These are phyloP conservation scores for Colletotrichum truncatum DNA, from an alignment of 2,329 filamentous ascomycete genomes.

Conservation along the genomic window DNA sequence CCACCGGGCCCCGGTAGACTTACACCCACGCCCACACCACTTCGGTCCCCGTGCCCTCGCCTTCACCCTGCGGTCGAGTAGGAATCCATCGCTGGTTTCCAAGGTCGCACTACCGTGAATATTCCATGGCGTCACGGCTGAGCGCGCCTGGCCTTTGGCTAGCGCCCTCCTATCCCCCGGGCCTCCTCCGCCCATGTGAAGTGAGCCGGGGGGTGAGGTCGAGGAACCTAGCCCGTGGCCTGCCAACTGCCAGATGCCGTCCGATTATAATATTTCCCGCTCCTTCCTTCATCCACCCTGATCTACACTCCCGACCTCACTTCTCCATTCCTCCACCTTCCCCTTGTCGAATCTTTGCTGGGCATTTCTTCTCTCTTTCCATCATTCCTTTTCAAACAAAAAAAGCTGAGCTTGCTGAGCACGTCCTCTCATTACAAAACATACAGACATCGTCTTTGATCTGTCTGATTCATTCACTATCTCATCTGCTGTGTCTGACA, in stretches of 20 bases:
- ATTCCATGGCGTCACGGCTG: slow-evolving; percentile 28
- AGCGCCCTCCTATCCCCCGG: slow-evolving; percentile 15
- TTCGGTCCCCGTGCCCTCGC: neutral
- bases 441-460: slow-evolving; percentile 34
- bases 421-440: slow-evolving; percentile 45
- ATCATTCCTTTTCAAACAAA: slow-evolving; percentile 25
- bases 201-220: slow-evolving; percentile 4
- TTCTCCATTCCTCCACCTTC: slow-evolving; percentile 34
- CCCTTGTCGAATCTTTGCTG: slow-evolving; percentile 23
- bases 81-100: slow-evolving; percentile 4
- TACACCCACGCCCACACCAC: slow-evolving; percentile 10
- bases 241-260: slow-evolving; percentile 20
- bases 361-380: slow-evolving; percentile 30
- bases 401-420: slow-evolving; percentile 41
- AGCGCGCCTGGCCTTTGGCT: slow-evolving; percentile 16
- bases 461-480: slow-evolving; percentile 42
- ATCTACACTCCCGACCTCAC: slow-evolving; percentile 4
- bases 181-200: neutral
- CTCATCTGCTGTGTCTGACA: slow-evolving; percentile 15
- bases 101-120: slow-evolving; percentile 8
- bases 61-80: slow-evolving; percentile 10
- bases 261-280: slow-evolving; percentile 23
- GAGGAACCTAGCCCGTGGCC: neutral
- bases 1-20: neutral
- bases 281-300: slow-evolving; percentile 4